A percentile compares a stretch with the other conserved stretches of the same genome.
Evolutionary conservation across 768 basidiomycete species (phyloP).

Genomic region (Pleurotus giganteus): DNA sequence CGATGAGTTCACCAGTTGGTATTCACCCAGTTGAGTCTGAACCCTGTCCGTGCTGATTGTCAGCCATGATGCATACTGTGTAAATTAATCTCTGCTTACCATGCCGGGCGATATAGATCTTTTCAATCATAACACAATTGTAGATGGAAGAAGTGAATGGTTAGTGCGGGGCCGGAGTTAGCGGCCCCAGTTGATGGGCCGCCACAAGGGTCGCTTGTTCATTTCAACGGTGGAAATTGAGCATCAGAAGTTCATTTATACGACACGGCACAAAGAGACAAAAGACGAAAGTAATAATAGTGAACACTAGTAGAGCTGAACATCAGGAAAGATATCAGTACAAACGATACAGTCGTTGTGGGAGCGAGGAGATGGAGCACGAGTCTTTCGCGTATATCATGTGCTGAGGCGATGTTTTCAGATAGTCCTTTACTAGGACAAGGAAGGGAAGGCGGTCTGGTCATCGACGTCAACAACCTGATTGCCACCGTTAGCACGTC

Average conservation of each 20-base stretch:
- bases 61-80: neutral
- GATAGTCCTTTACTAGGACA: conserved; percentile 42
- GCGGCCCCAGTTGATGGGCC: too few relatives aligned
- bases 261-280: too few relatives aligned
- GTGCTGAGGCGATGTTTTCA: neutral
- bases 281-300: too few relatives aligned
- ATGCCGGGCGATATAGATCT: conserved; percentile 68
- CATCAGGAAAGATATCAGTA: too few relatives aligned
- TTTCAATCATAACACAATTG: conserved; percentile 45
- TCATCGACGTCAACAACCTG: conserved; percentile 73
- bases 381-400: neutral
- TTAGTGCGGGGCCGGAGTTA: neutral
- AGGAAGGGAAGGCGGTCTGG: conserved; percentile 85
- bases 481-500: conserved; percentile 39
- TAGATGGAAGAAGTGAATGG: neutral
- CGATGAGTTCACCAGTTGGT: conserved; percentile 51
- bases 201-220: too few relatives aligned
- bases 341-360: too few relatives aligned
- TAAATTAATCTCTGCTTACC: conserved; percentile 33
- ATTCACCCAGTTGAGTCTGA: conserved; percentile 71
- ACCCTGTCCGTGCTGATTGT: conserved; percentile 46
- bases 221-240: neutral
- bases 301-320: too few relatives aligned
- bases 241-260: neutral
- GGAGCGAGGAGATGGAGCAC: neutral